These are phyloP conservation scores for Kappamyces sp. DNA, from an alignment of 192 early-diverging fungal genomes.

Conservation along the genomic window DNA sequence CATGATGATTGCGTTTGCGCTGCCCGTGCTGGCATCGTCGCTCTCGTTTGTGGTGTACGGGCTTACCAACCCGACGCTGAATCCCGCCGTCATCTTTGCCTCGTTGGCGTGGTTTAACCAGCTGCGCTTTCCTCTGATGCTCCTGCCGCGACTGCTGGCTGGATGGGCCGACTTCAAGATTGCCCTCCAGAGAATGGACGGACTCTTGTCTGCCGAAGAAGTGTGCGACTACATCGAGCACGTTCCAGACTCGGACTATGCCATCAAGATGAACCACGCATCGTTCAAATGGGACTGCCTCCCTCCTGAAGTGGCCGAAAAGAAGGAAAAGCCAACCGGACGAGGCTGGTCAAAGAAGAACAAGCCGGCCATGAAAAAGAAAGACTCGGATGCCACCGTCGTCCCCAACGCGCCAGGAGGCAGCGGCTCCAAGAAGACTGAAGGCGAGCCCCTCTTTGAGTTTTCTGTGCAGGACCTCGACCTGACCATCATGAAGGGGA, in stretches of 20 bases:
- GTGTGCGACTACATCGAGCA: conserved; percentile 44
- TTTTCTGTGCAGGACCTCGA: conserved; percentile 33
- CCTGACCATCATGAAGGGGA: conserved; percentile 40
- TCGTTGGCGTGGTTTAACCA: conserved; percentile 42
- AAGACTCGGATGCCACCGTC: neutral
- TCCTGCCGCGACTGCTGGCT: conserved; percentile 45
- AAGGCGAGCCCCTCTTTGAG: conserved; percentile 8
- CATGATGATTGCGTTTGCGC: conserved; percentile 42
- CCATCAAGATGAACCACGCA: conserved; percentile 54
- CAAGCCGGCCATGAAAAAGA: conserved; percentile 23
- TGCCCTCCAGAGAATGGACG: conserved; percentile 42
- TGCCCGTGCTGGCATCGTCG: conserved; percentile 38
- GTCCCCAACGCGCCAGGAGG: neutral
- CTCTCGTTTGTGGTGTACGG: conserved; percentile 43
- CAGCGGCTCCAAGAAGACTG: neutral
- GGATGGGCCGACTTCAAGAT: conserved; percentile 45
- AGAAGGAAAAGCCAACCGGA: conserved; percentile 18
- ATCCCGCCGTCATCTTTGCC: conserved; percentile 35
- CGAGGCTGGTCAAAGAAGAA: conserved; percentile 23
- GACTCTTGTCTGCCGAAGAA: conserved; percentile 55
- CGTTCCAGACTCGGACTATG: conserved; percentile 36
- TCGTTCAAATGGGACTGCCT: conserved; percentile 62
- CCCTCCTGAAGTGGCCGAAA: conserved; percentile 8
- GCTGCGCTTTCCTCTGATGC: conserved; percentile 47
- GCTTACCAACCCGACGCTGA: conserved; percentile 22